Conservation (phyloP, 306 rosid genomes). For the Quercus aquifolioides region DNA sequence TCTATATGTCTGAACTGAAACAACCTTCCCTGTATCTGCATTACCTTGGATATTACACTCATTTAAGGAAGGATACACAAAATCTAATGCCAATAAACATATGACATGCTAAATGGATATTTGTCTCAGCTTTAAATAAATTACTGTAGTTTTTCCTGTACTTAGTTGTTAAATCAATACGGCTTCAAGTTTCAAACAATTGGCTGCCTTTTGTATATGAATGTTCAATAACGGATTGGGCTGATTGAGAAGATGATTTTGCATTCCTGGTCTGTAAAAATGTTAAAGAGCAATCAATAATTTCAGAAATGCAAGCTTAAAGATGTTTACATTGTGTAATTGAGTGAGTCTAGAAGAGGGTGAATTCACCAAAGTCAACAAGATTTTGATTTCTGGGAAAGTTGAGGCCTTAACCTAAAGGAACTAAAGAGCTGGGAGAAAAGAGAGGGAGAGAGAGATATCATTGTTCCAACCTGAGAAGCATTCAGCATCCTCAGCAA, state of each 20-base stretch:
- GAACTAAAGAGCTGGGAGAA: too few species aligned
- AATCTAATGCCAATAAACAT: conserved; percentile 31
- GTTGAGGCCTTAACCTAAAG: too few species aligned
- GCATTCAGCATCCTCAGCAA: too few species aligned
- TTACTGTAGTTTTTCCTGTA: neutral
- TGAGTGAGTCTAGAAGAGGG: too few species aligned
- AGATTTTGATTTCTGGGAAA: too few species aligned
- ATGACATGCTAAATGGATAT: neutral
- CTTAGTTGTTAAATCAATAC: neutral
- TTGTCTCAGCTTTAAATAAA: neutral
- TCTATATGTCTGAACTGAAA: conserved; percentile 23
- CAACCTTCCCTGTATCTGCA: conserved; percentile 16
- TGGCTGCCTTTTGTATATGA: neutral
- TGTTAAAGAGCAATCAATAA: too few species aligned
- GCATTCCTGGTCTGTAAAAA: too few species aligned
- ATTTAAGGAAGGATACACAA: conserved; percentile 27
- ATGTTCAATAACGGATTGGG: neutral
- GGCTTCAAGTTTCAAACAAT: neutral
- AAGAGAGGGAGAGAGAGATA: too few species aligned
- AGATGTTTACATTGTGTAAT: too few species aligned
- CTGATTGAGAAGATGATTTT: neutral
- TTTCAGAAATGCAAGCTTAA: too few species aligned
- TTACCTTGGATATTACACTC: conserved; percentile 15
- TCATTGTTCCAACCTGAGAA: too few species aligned
- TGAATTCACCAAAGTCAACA: too few species aligned